A percentile compares a stretch with the other conserved stretches of the same genome.
These are phyloP conservation scores for Neurospora sp. DNA, from an alignment of 2,329 filamentous ascomycete genomes.

Conservation along the genomic window DNA sequence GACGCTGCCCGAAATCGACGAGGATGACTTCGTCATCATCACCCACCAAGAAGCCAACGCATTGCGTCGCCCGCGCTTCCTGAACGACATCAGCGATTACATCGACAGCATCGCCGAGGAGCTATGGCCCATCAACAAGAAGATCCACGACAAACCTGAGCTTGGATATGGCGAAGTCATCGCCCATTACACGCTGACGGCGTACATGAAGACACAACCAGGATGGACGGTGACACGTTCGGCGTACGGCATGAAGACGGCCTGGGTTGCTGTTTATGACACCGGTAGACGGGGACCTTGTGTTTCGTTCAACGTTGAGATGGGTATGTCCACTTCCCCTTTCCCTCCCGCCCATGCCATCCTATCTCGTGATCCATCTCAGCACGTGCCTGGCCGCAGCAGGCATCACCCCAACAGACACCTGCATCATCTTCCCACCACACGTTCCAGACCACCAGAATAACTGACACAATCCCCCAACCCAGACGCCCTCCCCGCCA, in stretches of 20 bases:
- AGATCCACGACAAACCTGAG: slow-evolving; percentile 41
- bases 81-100: slow-evolving; percentile 27
- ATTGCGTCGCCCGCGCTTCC: slow-evolving; percentile 9
- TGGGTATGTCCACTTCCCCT: slow-evolving; percentile 22
- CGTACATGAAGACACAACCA: slow-evolving; percentile 31
- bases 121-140: slow-evolving; percentile 36
- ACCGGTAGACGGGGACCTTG: slow-evolving; percentile 34
- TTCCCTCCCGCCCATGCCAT: background rate
- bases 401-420: background rate
- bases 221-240: slow-evolving; percentile 41
- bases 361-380: no score
- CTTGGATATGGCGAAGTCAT: slow-evolving; percentile 36
- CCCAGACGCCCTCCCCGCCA: slow-evolving; percentile 36
- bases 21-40: background rate
- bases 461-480: background rate
- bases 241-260: slow-evolving; percentile 40
- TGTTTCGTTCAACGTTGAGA: slow-evolving; percentile 36
- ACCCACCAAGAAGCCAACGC: background rate
- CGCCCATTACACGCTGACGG: slow-evolving; percentile 38
- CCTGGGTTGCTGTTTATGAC: slow-evolving; percentile 40
- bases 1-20: background rate
- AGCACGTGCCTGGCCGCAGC: background rate
- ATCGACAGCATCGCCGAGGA: slow-evolving; percentile 27
- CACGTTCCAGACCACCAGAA: background rate
- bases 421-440: no score